Conservation (phyloP, 2,329 filamentous ascomycete species). For the Penicillium sp. region DNA sequence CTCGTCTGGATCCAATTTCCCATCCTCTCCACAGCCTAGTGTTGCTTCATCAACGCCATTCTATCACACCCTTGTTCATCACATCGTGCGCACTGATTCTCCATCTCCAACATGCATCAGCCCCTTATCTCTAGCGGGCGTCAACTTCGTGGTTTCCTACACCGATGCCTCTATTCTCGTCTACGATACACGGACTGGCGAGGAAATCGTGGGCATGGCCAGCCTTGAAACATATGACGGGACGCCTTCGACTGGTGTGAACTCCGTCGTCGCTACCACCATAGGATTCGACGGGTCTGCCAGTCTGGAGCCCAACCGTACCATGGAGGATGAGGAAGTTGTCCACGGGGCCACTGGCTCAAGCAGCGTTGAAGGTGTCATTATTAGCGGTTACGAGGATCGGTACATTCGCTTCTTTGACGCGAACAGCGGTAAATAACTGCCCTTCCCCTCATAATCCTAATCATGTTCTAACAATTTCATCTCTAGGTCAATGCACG, state of each 20-base stretch:
- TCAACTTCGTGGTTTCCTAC: constrained; percentile 91
- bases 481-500: constrained; percentile 82
- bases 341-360: constrained; percentile 81
- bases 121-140: constrained; percentile 77
- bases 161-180: constrained; percentile 86
- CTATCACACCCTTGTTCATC: constrained; percentile 82
- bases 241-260: constrained; percentile 79
- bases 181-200: constrained; percentile 88
- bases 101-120: constrained; percentile 87
- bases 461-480: constrained; percentile 18
- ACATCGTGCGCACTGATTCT: constrained; percentile 70
- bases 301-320: constrained; percentile 62
- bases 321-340: constrained; percentile 68
- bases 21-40: constrained; percentile 84
- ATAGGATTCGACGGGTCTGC: constrained; percentile 69
- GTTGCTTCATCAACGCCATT: constrained; percentile 84
- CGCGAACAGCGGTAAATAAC: constrained; percentile 87
- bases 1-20: constrained; percentile 89
- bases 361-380: constrained; percentile 82
- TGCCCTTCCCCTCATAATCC: no score
- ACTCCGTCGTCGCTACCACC: constrained; percentile 85
- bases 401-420: constrained; percentile 96
- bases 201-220: constrained; percentile 89
- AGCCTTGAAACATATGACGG: constrained; percentile 93
- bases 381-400: constrained; percentile 97